Base-by-base conservation (phyloP, 2,329 filamentous ascomycete genomes). In the Diaporthe ampelina region DNA sequence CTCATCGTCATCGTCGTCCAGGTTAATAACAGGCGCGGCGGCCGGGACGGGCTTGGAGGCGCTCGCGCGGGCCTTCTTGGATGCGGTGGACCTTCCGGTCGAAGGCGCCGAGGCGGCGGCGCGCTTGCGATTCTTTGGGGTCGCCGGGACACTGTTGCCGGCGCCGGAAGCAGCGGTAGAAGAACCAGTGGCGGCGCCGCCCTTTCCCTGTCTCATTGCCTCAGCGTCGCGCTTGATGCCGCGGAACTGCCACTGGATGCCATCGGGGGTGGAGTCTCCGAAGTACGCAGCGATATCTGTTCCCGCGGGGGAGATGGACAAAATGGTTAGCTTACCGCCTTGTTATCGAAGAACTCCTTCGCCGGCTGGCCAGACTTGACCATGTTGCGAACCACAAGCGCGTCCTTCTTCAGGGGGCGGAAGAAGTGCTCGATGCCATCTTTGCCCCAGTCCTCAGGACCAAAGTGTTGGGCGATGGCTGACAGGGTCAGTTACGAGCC, bases 181-280 rank as follows among this genome's bases (percentile, higher is more conserved):
- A 32, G 29, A 32, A 32, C 29, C 29, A 37, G 35, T 10, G 9
- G 35, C 52, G 26, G 26, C 26, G n/a, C 48, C 29, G 37, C 68
- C 72, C 61, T 72, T 75, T 50, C 37, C 68, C 74, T 76, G 72
- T 68, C 67, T 83, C 58, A 91, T 85, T 3, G 81, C 81, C 52
- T 88, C 85, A 40, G 87, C 89, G 40, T 90, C 84, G 48, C 83
- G 84, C 81, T 90, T 91, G 81, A 91, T 87, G 32, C 80, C 75
- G 1, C 90, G 86, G 78, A 92, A 91, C 78, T 91, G 90, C 79
- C 90, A 92, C 77, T 88, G 86, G n/a, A 92, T 86, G 11, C 90
- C 90, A 26, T 86, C 86, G 0, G 84, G 79, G 0, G 90, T 92
- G 4, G 88, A 90, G 73, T 90, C 89, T 35, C 90, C 90, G 76